Percentiles rank a stretch among this genome's conserved stretches.
phyloP scores from a whole-genome alignment of 352 stramenopile species.

The Pythium phragmitis region DNA sequence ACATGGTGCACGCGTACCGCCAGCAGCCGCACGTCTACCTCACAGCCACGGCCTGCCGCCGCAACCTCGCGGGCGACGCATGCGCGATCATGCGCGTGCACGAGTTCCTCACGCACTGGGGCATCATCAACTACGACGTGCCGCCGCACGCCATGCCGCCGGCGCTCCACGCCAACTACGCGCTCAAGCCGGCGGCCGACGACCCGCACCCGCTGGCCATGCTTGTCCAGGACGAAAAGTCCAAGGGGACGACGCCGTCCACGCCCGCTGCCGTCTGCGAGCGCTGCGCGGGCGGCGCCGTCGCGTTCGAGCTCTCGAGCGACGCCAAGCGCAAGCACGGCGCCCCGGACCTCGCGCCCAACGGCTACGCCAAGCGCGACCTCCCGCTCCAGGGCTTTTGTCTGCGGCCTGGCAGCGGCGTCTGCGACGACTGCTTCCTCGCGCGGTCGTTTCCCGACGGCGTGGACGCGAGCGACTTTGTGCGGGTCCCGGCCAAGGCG shows the following conservation, averaged over 20 bases:
- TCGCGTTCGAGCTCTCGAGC: conserved; percentile 55
- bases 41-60: conserved; percentile 79
- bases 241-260: neutral
- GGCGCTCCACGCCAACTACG: conserved; percentile 57
- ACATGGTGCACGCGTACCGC: conserved; percentile 80
- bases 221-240: neutral
- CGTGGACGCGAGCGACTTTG: conserved; percentile 64
- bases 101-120: conserved; percentile 86
- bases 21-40: conserved; percentile 81
- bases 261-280: conserved; percentile 38
- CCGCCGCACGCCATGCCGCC: conserved; percentile 67
- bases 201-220: neutral
- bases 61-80: conserved; percentile 75
- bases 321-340: conserved; percentile 60
- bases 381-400: conserved; percentile 46
- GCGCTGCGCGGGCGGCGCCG: conserved; percentile 35
- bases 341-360: conserved; percentile 36
- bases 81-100: conserved; percentile 84
- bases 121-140: conserved; percentile 85
- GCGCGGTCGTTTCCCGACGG: conserved; percentile 60
- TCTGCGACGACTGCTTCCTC: conserved; percentile 72
- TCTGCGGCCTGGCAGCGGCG: conserved; percentile 49
- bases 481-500: conserved; percentile 28
- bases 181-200: conserved; percentile 29
- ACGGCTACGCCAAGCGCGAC: conserved; percentile 33